These are phyloP conservation scores for Aspergillus heteromorphus DNA, from an alignment of 495 filamentous ascomycete genomes.

Conservation along the genomic window DNA sequence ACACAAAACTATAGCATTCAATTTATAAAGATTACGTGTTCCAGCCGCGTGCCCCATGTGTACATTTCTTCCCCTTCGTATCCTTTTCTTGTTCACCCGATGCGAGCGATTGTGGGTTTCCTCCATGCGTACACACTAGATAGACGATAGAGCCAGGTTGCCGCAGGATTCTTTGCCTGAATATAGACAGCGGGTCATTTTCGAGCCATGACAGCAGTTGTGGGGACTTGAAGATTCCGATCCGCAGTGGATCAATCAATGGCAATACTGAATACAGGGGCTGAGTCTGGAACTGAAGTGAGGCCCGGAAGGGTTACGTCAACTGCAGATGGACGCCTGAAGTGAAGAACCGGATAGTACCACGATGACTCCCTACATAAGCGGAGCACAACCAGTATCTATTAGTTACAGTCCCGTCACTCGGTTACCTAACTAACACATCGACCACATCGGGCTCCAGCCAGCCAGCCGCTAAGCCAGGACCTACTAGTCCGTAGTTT, in stretches of 20 bases:
- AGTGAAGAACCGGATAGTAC: too few species aligned
- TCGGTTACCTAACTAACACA: too few species aligned
- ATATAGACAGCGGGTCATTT: not conserved
- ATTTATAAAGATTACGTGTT: slow-evolving; percentile 21
- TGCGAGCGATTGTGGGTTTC: not conserved
- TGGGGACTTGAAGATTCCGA: not conserved
- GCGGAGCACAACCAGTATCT: too few species aligned
- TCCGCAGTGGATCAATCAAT: not conserved
- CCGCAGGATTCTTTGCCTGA: not conserved
- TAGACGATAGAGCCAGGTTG: not conserved
- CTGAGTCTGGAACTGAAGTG: not conserved
- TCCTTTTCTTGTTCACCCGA: not conserved
- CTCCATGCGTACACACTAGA: not conserved
- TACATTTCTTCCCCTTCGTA: not conserved
- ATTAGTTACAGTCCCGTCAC: too few species aligned
- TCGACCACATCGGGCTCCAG: too few species aligned
- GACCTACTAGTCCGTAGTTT: too few species aligned
- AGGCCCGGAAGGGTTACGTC: not conserved
- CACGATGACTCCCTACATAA: too few species aligned
- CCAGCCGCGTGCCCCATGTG: not conserved
- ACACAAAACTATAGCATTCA: slow-evolving; percentile 35
- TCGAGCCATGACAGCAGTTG: not conserved
- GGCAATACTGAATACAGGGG: too few species aligned
- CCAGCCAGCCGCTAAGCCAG: too few species aligned
- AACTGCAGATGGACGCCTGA: not conserved